Evolutionary conservation across 2,329 filamentous ascomycete species (phyloP), one percentile per base, ranked within the genome.

Genomic region (Helotiales sp.): DNA sequence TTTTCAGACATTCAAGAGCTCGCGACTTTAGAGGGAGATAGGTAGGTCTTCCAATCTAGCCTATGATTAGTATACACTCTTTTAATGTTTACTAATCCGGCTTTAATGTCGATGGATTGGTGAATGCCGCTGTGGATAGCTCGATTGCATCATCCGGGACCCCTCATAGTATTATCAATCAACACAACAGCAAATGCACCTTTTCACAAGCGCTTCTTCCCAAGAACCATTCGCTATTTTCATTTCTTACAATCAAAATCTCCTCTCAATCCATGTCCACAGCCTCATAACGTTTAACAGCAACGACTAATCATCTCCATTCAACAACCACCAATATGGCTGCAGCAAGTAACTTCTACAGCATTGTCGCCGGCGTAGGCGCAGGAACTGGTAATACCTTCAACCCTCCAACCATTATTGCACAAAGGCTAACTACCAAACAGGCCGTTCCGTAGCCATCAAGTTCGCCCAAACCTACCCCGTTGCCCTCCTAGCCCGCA

Each of bases 401-500:
- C 75, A 57, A 75, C 32, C n/a, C 28, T 28, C 24, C 17, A 58
- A 30, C 28, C 1, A 45, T 20, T 22, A 22, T 45, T 7, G 10
- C 54, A 24, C 26, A n/a, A 26, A 13, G 17, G 22, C 43, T 61
- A 50, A 61, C 30, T 15, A 17, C n/a, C 20, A 49, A n/a, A 13
- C 40, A 82, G 83, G 84, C 70, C 77, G 81, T 47, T 79, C 84
- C 1, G 77, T 81, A 6, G 88, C 88, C 22, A 79, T 85, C 63
- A 84, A 83, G 66, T 91, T 91, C 76, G 84, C 87, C 45, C 79
- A 87, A 69, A 75, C 84, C 8, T 96, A 95, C 75, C 87, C 91
- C 0, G 89, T 95, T 1, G 89, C 92, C 1, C 82, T 95, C 1
- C 85, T 95, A n/a, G 88, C 92, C 13, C 89, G 92, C 59, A 87